Evolutionary conservation across 371 early-diverging fungal species (phyloP).

Genomic region (Capillidium rhysosporum): DNA sequence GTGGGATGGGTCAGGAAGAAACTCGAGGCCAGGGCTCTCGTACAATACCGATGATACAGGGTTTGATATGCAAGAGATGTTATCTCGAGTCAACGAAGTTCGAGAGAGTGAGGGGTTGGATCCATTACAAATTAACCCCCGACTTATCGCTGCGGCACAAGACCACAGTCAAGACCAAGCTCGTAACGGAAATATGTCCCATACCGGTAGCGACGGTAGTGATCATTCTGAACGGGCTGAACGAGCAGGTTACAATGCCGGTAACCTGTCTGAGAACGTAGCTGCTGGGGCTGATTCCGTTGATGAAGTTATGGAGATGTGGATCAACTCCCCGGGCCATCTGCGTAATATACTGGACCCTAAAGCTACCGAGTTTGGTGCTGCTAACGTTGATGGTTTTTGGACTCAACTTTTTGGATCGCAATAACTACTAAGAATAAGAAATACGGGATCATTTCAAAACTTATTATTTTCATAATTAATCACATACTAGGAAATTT

Average conservation of each 20-base stretch:
- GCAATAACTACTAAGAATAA: too few species aligned
- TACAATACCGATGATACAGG: too few species aligned
- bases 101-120: background rate
- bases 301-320: conserved; percentile 12
- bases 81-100: background rate
- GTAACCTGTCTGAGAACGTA: conserved; percentile 19
- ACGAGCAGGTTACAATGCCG: conserved; percentile 8
- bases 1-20: too few species aligned
- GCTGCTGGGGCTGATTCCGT: conserved; percentile 13
- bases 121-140: background rate
- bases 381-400: background rate
- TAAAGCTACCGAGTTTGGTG: background rate
- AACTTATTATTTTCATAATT: too few species aligned
- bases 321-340: conserved; percentile 11
- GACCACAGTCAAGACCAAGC: conserved; percentile 15
- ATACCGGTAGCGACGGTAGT: conserved; percentile 9
- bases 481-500: too few species aligned
- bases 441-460: too few species aligned
- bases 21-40: too few species aligned
- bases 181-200: conserved; percentile 11
- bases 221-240: conserved; percentile 8
- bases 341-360: conserved; percentile 9
- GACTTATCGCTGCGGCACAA: conserved; percentile 9
- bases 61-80: background rate
- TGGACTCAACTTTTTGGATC: conserved; percentile 1